These are phyloP conservation scores for Brassica juncea DNA, from an alignment of 345 rosid species.

Conservation along the genomic window DNA sequence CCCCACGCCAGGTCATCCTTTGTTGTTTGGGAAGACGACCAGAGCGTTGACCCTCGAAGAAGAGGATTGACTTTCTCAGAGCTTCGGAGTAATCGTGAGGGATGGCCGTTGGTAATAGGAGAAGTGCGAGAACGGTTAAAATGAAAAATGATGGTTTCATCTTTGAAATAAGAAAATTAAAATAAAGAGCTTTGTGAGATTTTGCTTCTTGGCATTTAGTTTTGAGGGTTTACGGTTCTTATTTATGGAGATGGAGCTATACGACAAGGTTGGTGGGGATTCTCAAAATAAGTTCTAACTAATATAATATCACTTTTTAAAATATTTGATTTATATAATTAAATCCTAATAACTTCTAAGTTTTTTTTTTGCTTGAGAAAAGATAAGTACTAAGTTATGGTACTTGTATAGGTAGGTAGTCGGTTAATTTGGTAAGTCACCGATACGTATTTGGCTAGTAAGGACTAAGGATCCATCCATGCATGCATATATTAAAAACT, in stretches of 20 bases:
- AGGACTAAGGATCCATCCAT: conserved; percentile 11
- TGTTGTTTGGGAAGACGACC: conserved; percentile 73
- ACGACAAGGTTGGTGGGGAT: not conserved
- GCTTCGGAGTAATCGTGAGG: conserved; percentile 74
- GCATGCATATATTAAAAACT: not conserved
- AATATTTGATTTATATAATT: not conserved
- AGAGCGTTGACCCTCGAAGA: conserved; percentile 95
- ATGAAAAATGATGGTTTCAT: conserved; percentile 2
- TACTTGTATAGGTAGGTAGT: conserved; percentile 13
- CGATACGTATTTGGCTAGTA: conserved; percentile 13
- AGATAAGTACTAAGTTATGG: not conserved
- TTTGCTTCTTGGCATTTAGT: conserved; percentile 7
- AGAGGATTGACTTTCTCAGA: conserved; percentile 75
- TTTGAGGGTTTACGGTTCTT: not conserved
- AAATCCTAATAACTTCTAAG: not conserved
- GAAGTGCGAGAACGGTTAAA: conserved; percentile 1
- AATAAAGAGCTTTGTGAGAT: not conserved
- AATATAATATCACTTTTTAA: not conserved
- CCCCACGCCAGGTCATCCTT: conserved; percentile 63
- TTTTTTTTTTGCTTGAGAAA: not conserved
- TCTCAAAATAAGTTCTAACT: not conserved
- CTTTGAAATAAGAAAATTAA: not conserved
- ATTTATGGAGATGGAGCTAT: conserved; percentile 25
- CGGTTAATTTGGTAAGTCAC: conserved; percentile 15
- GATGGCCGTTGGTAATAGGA: conserved; percentile 21